Evolutionary conservation across 1,284 basidiomycete genomes (phyloP).

Genomic region (Marasmius tenuissimus): DNA sequence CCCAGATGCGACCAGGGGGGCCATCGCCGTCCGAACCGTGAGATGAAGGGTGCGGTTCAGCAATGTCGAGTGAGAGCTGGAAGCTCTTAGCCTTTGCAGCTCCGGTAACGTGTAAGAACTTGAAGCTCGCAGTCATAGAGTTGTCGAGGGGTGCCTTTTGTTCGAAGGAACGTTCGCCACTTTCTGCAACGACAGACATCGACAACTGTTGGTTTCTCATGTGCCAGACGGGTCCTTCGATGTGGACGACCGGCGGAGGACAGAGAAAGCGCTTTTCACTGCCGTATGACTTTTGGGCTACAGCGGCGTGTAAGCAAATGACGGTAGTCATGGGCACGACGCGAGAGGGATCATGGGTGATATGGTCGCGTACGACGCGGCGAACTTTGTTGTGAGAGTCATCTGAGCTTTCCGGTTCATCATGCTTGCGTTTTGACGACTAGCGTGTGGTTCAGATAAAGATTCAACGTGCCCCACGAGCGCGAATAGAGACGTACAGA

Average conservation of each 20-base stretch:
- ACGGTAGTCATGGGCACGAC: constrained; percentile 87
- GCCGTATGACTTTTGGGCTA: constrained; percentile 91
- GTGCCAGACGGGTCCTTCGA: constrained; percentile 81
- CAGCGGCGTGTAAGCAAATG: constrained; percentile 84
- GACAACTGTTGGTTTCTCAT: constrained; percentile 79
- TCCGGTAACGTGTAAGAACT: constrained; percentile 86
- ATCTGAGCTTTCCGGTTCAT: constrained; percentile 56
- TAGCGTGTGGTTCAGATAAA: constrained; percentile 6
- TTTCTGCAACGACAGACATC: constrained; percentile 85
- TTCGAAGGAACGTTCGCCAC: constrained; percentile 78
- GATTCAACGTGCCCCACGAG: constrained; percentile 7
- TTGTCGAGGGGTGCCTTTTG: constrained; percentile 79
- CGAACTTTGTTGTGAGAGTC: constrained; percentile 79
- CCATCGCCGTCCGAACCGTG: constrained; percentile 53
- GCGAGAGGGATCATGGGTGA: constrained; percentile 67
- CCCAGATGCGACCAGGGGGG: constrained; percentile 74
- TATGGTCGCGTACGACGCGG: constrained; percentile 76
- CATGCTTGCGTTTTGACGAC: constrained; percentile 70
- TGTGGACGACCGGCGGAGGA: constrained; percentile 85
- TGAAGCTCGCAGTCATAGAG: constrained; percentile 84
- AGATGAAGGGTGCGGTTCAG: constrained; percentile 59
- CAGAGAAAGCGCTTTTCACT: constrained; percentile 91
- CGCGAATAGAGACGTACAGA: constrained; percentile 27
- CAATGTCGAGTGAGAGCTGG: constrained; percentile 80
- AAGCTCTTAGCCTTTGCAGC: constrained; percentile 90